Evolutionary conservation across 805 yeast species (phyloP), one percentile per base, ranked within the genome.

Genomic region (Dipodascus albidus): DNA sequence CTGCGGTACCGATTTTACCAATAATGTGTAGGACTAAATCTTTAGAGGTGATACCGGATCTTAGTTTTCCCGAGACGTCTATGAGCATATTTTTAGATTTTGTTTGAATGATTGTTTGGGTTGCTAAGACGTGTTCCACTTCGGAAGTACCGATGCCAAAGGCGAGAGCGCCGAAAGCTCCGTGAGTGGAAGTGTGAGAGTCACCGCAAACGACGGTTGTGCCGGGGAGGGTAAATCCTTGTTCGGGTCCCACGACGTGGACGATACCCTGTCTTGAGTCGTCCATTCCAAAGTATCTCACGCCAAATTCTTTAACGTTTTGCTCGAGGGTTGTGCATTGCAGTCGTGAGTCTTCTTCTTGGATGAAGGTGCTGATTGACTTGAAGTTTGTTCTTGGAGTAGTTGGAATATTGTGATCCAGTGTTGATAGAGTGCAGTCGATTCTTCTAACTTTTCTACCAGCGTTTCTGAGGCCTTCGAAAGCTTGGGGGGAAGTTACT

Each of bases 151-250:
- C 99, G 65, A 93, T 93, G 73, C 99, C 99, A 64, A 93, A 93
- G 11, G 99, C 99, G 54, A 93, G 78, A 8, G 98, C 75, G 58
- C 99, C 99, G 67, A 93, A 93, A 48, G 99, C 99, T 64, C 99
- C 99, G 67, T 93, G 99, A 1, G 99, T 93, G 2, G 97, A 88
- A 23, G 99, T 93, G 69, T 93, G 99, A 2, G 97, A 89, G 70
- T 93, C 99, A 70, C 99, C 99, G 73, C 99, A 93, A 48, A 93
- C 99, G 33, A 93, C 96, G 2, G 99, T 93, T 51, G 98, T 89
- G 63, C 99, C 99, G 38, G 99, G 99, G 52, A 93, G 76, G 35
- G 99, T 93, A 74, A 93, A 93, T 51, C 98, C 99, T 73, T 93
- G 98, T 70, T 93, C 99, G 41, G 99, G 99, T 50, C 99, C 99